phyloP scores from a whole-genome alignment of 371 early-diverging fungal species.

The Smittium culicis region DNA sequence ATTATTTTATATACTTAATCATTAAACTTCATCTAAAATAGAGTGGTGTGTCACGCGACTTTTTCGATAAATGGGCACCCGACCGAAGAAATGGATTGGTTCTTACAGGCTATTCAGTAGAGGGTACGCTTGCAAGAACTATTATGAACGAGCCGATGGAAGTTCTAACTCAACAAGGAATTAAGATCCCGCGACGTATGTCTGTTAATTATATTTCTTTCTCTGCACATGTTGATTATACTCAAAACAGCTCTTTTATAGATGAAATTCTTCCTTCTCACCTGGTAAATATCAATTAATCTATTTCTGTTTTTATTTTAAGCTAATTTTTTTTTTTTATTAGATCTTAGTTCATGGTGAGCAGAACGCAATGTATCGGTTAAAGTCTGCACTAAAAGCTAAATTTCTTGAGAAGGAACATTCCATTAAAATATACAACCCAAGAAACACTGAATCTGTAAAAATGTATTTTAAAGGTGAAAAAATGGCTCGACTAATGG shows the following conservation, averaged over 20 bases:
- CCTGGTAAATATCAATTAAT: slow-evolving; percentile 41
- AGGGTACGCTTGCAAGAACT: slow-evolving; percentile 92
- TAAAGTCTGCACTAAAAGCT: slow-evolving; percentile 81
- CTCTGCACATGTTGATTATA: slow-evolving; percentile 98
- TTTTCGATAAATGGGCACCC: slow-evolving; percentile 97
- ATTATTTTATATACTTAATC: too few relatives aligned
- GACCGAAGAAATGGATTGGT: slow-evolving; percentile 93
- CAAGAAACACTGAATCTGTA: slow-evolving; percentile 89
- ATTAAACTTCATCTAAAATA: slow-evolving; percentile 26
- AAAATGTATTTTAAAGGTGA: slow-evolving; percentile 89
- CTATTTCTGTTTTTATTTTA: slow-evolving; percentile 5
- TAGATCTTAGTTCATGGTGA: slow-evolving; percentile 94
- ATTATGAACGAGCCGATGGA: slow-evolving; percentile 91
- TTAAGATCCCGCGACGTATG: slow-evolving; percentile 76
- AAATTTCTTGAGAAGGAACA: slow-evolving; percentile 51
- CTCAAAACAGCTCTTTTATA: slow-evolving; percentile 97
- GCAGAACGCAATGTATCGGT: slow-evolving; percentile 92
- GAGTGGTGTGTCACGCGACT: slow-evolving; percentile 93
- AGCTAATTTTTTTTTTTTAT: slow-evolving; percentile 34
- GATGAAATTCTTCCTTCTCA: slow-evolving; percentile 91
- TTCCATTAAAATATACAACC: slow-evolving; percentile 76
- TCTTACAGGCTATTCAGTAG: slow-evolving; percentile 98
- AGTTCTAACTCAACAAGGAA: slow-evolving; percentile 76
- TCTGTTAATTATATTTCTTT: slow-evolving; percentile 98
- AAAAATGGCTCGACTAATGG: slow-evolving; percentile 85